Evolutionary conservation across 1,139 yeast genomes (phyloP).

Genomic region (Pneumocystis sp.): DNA sequence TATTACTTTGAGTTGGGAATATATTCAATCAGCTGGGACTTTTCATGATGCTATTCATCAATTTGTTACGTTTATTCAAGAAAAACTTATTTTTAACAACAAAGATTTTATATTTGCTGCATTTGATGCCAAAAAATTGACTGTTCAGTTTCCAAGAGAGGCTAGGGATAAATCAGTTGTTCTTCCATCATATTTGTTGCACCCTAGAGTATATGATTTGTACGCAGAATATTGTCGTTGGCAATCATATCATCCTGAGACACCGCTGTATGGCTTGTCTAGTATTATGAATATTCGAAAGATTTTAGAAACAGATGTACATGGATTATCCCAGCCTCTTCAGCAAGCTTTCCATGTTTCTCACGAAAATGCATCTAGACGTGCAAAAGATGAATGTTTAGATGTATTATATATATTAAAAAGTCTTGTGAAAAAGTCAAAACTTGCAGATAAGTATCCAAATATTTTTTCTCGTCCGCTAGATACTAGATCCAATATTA

Average conservation of each 20-base stretch:
- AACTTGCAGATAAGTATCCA: constrained; percentile 38
- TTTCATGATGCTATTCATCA: constrained; percentile 46
- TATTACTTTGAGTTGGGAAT: constrained; percentile 49
- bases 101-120: constrained; percentile 54
- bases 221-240: constrained; percentile 57
- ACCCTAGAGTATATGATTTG: constrained; percentile 64
- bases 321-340: constrained; percentile 1
- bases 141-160: constrained; percentile 67
- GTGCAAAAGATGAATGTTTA: constrained; percentile 31
- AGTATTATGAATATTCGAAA: constrained; percentile 40
- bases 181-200: constrained; percentile 61
- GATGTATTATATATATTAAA: constrained; percentile 33
- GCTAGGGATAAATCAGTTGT: constrained; percentile 61
- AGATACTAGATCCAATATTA: constrained; percentile 57
- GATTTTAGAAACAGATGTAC: constrained; percentile 40
- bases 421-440: constrained; percentile 40
- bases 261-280: constrained; percentile 36
- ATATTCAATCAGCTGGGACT: constrained; percentile 34
- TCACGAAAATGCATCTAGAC: constrained; percentile 19
- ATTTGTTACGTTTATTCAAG: constrained; percentile 39
- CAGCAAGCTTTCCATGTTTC: constrained; percentile 1
- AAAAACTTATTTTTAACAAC: constrained; percentile 30
- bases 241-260: constrained; percentile 54
- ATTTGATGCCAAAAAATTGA: constrained; percentile 49
- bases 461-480: constrained; percentile 55